Conservation (phyloP, 2,329 filamentous ascomycete genomes). For the Calonectria pseudoreteaudii region DNA sequence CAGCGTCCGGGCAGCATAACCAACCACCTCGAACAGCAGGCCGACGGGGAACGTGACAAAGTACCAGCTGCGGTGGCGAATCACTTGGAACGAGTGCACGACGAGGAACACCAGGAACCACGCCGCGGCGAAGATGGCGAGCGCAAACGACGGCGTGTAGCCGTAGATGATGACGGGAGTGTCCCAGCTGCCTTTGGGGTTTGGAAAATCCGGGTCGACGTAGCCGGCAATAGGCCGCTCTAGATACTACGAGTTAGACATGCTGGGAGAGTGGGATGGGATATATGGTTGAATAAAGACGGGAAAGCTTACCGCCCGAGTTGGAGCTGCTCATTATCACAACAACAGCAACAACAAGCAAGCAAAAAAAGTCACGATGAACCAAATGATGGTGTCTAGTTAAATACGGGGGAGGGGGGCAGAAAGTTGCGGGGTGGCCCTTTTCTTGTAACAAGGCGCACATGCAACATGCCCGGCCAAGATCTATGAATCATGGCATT, state of each 20-base stretch:
- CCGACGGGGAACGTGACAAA: conserved; percentile 59
- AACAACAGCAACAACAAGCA: no score
- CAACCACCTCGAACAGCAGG: conserved; percentile 61
- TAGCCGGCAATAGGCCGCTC: conserved; percentile 49
- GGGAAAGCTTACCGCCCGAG: conserved; percentile 23
- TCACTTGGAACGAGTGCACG: conserved; percentile 51
- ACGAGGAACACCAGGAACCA: conserved; percentile 57
- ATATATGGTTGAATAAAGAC: no score
- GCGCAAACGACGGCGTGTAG: conserved; percentile 59
- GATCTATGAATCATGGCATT: not conserved
- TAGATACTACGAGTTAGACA: not conserved
- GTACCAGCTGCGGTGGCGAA: conserved; percentile 57
- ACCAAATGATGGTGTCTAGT: not conserved
- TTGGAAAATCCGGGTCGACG: conserved; percentile 64
- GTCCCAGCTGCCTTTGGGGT: conserved; percentile 58
- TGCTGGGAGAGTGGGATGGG: no score
- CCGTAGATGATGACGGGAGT: conserved; percentile 63
- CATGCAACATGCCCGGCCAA: no score
- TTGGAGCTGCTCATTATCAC: not conserved
- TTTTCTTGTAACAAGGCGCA: not conserved
- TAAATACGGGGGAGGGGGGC: not conserved
- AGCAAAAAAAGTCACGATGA: not conserved
- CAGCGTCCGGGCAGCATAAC: conserved; percentile 62
- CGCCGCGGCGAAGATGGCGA: conserved; percentile 55
- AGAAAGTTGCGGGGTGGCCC: not conserved